phyloP scores from a whole-genome alignment of 2,329 filamentous ascomycete species.

The Westerdykella aurantiaca region DNA sequence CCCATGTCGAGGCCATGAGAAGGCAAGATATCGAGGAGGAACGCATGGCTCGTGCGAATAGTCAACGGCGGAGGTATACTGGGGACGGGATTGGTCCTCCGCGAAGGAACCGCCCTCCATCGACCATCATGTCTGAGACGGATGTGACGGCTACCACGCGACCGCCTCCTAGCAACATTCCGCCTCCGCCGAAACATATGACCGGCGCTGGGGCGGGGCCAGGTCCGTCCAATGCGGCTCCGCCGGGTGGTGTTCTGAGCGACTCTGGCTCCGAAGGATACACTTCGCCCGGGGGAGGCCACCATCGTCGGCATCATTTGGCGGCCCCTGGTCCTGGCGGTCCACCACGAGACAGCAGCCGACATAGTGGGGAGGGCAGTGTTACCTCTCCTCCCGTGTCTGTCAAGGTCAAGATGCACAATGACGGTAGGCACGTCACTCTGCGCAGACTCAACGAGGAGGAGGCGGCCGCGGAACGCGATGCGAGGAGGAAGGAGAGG shows the following conservation, averaged over 20 bases:
- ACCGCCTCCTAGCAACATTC: constrained; percentile 11
- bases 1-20: constrained; percentile 53
- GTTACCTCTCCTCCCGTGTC: constrained; percentile 55
- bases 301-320: constrained; percentile 28
- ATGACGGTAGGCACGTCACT: constrained; percentile 58
- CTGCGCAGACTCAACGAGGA: constrained; percentile 56
- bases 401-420: constrained; percentile 61
- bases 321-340: constrained; percentile 23
- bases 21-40: constrained; percentile 50
- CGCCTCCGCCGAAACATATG: constrained; percentile 19
- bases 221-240: constrained; percentile 32
- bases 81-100: constrained; percentile 53
- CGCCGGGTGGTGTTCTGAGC: constrained; percentile 34
- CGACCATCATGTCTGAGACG: constrained; percentile 42
- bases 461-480: constrained; percentile 56
- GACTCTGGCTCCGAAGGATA: constrained; percentile 40
- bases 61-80: constrained; percentile 58
- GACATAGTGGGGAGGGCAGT: constrained; percentile 37
- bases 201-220: constrained; percentile 17
- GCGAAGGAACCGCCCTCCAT: constrained; percentile 24
- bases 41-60: constrained; percentile 47
- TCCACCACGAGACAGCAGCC: constrained; percentile 22
- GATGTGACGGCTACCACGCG: constrained; percentile 42
- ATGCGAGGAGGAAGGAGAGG: constrained; percentile 48
- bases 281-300: constrained; percentile 31